Evolutionary conservation across 441 rosid genomes (phyloP), one percentile per base, ranked within the genome.

Genomic region (Gossypium schwendimanii): DNA sequence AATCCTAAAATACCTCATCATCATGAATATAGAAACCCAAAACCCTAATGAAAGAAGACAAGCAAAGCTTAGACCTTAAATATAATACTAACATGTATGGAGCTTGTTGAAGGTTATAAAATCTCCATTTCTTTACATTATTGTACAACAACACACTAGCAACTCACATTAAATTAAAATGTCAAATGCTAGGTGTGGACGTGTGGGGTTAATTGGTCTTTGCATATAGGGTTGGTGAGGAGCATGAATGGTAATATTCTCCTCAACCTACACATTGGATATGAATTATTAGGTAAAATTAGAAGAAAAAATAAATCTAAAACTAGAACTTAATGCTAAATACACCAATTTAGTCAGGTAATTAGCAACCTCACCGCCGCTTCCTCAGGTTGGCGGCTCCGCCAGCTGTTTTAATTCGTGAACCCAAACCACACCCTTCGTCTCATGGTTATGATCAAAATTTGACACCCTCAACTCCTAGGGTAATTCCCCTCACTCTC

Each of bases 201-300:
- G 49, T 2, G 61, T 31, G 72, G 59, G 72, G 72, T 52, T 10
- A 69, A 52, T 52, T 28, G 12, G 57, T 24, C 53, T 61, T n/a
- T 17, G 15, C 20, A 47, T 49, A 14, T 66, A 66, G 70, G 70
- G 58, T 66, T 26, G 70, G 44, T 49, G 70, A 66, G 41, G 58
- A 53, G 33, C 61, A 18, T 10, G 61, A 52, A 69, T 53, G 21
- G 28, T 50, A 31, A 28, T 31, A 67, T 67, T 26, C 20, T 26
- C 17, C 44, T 49, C 71, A 50, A 31, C 57, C 4, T 3, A 50
- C 24, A 10, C 44, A 50, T 50, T 49, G 54, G 15, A 50, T 36
- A 49, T 12, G 6, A 14, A 53, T 15, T 17, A 53, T 53, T 53
- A 18, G 59, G 59, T 18, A 18, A 63, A 64, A 8, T 23, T 23